Evolutionary conservation across 2,329 filamentous ascomycete species (phyloP).

Genomic region (Alternaria tenuissima): DNA sequence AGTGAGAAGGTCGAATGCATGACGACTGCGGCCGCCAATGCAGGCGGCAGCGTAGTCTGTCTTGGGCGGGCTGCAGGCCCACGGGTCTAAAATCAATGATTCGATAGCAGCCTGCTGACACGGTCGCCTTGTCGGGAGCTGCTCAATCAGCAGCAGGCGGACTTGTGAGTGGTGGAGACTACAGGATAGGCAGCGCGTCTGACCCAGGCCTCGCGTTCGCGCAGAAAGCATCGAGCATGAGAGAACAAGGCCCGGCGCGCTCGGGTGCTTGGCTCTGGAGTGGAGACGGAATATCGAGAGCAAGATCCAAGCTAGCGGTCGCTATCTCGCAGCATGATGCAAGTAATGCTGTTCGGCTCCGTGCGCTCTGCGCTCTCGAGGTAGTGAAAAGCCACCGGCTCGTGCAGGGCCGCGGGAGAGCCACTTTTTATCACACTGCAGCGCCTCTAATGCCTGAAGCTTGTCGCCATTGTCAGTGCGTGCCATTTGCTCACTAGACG

Average conservation of each 20-base stretch:
- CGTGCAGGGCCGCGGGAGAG: slow-evolving; percentile 17
- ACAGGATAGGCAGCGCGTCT: slow-evolving; percentile 32
- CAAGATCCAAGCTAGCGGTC: slow-evolving; percentile 31
- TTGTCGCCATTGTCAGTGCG: slow-evolving; percentile 23
- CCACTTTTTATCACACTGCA: slow-evolving; percentile 25
- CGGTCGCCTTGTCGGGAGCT: slow-evolving; percentile 26
- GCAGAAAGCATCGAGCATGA: neutral
- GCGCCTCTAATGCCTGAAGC: slow-evolving; percentile 11
- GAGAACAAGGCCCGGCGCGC: slow-evolving; percentile 16
- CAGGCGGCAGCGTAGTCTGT: slow-evolving; percentile 28
- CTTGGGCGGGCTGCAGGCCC: slow-evolving; percentile 36
- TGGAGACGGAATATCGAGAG: slow-evolving; percentile 31
- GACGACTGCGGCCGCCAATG: slow-evolving; percentile 49
- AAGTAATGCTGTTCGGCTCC: slow-evolving; percentile 31
- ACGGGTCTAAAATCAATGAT: slow-evolving; percentile 34
- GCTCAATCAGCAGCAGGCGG: slow-evolving; percentile 43
- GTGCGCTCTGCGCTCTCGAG: slow-evolving; percentile 2
- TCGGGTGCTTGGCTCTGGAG: slow-evolving; percentile 24
- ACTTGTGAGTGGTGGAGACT: slow-evolving; percentile 34
- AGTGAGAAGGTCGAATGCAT: slow-evolving; percentile 44
- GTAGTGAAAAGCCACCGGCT: slow-evolving; percentile 24
- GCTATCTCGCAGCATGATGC: slow-evolving; percentile 36
- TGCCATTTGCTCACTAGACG: slow-evolving; percentile 31
- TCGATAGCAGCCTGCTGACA: slow-evolving; percentile 45
- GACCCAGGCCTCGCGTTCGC: slow-evolving; percentile 9